phyloP scores from a whole-genome alignment of 73 alveolate genomes.

The Blepharisma japonicum region DNA sequence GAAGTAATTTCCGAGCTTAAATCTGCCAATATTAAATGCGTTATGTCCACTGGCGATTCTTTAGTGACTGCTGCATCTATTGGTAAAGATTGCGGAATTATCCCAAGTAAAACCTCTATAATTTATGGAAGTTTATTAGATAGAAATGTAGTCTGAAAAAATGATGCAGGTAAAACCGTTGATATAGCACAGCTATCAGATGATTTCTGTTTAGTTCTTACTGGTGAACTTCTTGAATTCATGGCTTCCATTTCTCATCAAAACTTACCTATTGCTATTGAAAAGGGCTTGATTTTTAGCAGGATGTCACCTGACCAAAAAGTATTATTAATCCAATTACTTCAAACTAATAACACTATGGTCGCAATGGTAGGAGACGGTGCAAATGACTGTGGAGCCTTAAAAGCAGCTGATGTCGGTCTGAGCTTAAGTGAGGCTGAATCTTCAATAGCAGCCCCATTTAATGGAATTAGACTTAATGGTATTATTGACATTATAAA shows the following conservation, averaged over 20 bases:
- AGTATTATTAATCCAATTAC: slow-evolving; percentile 78
- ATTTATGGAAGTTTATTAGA: slow-evolving; percentile 39
- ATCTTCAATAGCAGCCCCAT: slow-evolving; percentile 99
- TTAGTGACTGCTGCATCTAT: slow-evolving; percentile 90
- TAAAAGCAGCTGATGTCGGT: slow-evolving; percentile 96
- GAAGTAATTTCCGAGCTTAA: slow-evolving; percentile 38
- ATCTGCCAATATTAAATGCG: slow-evolving; percentile 39
- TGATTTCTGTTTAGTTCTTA: neutral
- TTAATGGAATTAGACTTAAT: slow-evolving; percentile 79
- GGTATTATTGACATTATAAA: slow-evolving; percentile 75
- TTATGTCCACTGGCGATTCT: slow-evolving; percentile 95
- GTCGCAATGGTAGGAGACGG: slow-evolving; percentile 99
- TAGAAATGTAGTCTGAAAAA: slow-evolving; percentile 49
- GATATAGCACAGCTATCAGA: neutral
- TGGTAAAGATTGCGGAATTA: slow-evolving; percentile 36
- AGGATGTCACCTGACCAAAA: slow-evolving; percentile 98
- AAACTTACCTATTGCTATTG: slow-evolving; percentile 32
- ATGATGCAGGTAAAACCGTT: neutral
- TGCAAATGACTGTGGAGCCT: slow-evolving; percentile 98
- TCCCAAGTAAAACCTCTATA: no score
- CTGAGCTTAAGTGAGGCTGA: slow-evolving; percentile 89
- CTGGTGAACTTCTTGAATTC: slow-evolving; percentile 10
- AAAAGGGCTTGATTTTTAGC: slow-evolving; percentile 90
- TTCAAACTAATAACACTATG: slow-evolving; percentile 55
- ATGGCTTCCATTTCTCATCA: neutral